Conservation (phyloP, 306 rosid genomes). For the Acmispon strigosus region DNA sequence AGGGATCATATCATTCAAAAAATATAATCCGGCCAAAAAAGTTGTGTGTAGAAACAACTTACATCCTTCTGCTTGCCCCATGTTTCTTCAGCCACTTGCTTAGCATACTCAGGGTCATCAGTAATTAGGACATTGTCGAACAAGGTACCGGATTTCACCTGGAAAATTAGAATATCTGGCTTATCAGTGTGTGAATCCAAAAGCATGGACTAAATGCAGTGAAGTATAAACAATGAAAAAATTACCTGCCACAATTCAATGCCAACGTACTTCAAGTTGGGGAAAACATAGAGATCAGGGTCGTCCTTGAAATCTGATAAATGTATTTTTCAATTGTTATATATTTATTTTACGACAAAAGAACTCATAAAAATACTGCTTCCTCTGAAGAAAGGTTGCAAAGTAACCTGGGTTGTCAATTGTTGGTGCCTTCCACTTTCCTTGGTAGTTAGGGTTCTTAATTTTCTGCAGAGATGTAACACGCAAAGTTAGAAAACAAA, state of each 20-base stretch:
- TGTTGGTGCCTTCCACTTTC: slow-evolving; percentile 96
- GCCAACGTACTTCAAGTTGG: slow-evolving; percentile 87
- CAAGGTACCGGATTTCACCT: slow-evolving; percentile 98
- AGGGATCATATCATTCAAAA: background rate
- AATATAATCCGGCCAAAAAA: background rate
- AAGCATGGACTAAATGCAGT: background rate
- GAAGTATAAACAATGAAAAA: background rate
- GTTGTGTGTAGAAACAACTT: slow-evolving; percentile 6
- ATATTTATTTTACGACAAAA: background rate
- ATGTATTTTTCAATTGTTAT: slow-evolving; percentile 1
- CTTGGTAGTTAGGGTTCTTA: slow-evolving; percentile 88
- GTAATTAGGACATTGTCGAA: slow-evolving; percentile 81
- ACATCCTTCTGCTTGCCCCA: slow-evolving; percentile 97
- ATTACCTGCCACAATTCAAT: slow-evolving; percentile 99
- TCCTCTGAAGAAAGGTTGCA: background rate
- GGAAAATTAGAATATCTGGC: slow-evolving; percentile 14
- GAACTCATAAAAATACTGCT: background rate
- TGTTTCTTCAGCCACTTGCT: slow-evolving; percentile 83
- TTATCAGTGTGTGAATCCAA: slow-evolving; percentile 14
- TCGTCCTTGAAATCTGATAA: slow-evolving; percentile 84
- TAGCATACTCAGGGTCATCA: slow-evolving; percentile 91
- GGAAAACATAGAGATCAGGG: slow-evolving; percentile 89
- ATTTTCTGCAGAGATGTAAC: slow-evolving; percentile 51
- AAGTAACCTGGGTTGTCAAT: slow-evolving; percentile 92
- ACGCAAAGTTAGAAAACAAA: slow-evolving; percentile 14